Base-by-base conservation (phyloP, 2,329 filamentous ascomycete species). In the Alternaria consortialis region DNA sequence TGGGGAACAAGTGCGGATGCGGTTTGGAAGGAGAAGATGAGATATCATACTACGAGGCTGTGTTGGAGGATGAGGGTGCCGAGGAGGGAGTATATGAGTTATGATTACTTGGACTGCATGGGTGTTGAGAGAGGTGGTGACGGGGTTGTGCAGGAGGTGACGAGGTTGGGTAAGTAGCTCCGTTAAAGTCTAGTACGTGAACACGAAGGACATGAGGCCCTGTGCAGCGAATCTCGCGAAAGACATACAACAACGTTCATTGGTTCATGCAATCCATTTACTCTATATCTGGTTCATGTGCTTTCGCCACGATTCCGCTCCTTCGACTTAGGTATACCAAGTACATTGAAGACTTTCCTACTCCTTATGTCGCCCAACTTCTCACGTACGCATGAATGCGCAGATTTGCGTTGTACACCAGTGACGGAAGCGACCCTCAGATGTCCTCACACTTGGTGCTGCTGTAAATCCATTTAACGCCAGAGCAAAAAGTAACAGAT, bases 71-170 rank as follows among this genome's bases (percentile, higher is more conserved):
- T 51, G 3, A 60, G 37, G 9, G 59, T 68, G 20, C 63, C 70
- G 2, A 61, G 62, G 43, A 65, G 68, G 27, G 59, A 69, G 36
- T 73, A 73, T 53, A 68, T 63, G 62, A 66, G 71, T 53, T 69
- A 71, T 44, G 71, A 74, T 60, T 48, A 56, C 32, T 50, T 68
- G 56, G 56, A 72, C 32, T 74, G 71, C 37, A 56, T 73, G 54
- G 31, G 31, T 2, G 27, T 64, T 6, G 40, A 58, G 6, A 54
- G 52, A 17, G 27, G 20, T 4, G 15, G 7, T 15, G 32, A 32
- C 7, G 43, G 43, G 27, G 25, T 48, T n/a, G 25, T 56, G 13
- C 34, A 40, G 6, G 17, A 48, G 4, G 17, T 40, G 15, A 17
- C 7, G 20, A 29, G 11, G 17, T 31, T 55, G 11, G 20, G 4